phyloP scores from a whole-genome alignment of 306 rosid genomes.

The Corylus avellana region DNA sequence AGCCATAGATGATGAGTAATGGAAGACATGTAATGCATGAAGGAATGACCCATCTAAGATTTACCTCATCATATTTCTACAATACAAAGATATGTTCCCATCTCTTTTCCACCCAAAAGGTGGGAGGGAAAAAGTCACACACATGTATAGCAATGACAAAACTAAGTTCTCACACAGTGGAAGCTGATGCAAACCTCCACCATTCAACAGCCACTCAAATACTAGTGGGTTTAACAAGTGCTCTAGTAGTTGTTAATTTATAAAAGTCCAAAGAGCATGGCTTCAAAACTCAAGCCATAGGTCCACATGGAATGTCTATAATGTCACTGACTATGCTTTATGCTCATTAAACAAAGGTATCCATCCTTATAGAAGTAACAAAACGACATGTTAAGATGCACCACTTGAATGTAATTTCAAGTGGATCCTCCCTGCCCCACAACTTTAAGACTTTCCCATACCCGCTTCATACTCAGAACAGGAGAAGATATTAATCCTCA shows the following conservation, averaged over 20 bases:
- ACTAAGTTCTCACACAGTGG: constrained; percentile 6
- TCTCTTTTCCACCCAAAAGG: not conserved
- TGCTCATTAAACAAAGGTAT: not conserved
- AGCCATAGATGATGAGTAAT: not conserved
- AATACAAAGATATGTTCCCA: not conserved
- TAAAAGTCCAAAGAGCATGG: not conserved
- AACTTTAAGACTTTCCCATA: no score
- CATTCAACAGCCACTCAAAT: constrained; percentile 4
- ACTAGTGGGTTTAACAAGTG: not conserved
- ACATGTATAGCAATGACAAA: not conserved
- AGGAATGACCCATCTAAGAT: not conserved
- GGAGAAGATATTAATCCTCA: not conserved
- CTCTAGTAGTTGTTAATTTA: not conserved
- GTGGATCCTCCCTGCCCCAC: not conserved
- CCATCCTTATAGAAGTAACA: not conserved
- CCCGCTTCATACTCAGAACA: no score
- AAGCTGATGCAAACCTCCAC: constrained; percentile 13
- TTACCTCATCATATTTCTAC: not conserved
- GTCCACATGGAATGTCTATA: not conserved
- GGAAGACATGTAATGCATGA: not conserved
- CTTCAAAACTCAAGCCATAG: not conserved
- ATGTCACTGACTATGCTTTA: not conserved
- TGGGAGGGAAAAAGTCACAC: not conserved
- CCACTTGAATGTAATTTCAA: not conserved
- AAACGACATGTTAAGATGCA: constrained; percentile 2